These are phyloP conservation scores for Xylaria sp. DNA, from an alignment of 2,329 filamentous ascomycete species.

Conservation along the genomic window DNA sequence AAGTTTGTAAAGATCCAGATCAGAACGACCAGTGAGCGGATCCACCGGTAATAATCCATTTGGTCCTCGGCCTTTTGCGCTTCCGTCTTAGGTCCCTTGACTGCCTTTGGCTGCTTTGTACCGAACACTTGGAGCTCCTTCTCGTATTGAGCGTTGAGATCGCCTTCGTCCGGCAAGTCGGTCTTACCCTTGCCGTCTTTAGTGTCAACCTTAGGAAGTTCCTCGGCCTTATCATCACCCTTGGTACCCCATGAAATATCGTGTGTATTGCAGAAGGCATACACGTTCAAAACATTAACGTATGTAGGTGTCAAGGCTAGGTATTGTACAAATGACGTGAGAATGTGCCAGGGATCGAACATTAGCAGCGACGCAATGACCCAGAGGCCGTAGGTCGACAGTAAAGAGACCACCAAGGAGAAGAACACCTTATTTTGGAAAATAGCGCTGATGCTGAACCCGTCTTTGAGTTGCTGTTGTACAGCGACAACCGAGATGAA, in stretches of 20 bases:
- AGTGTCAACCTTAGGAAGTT: slow-evolving; percentile 86
- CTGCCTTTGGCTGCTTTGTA: slow-evolving; percentile 78
- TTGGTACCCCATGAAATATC: slow-evolving; percentile 99
- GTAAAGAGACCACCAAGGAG: slow-evolving; percentile 90
- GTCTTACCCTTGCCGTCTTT: slow-evolving; percentile 93
- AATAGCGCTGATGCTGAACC: slow-evolving; percentile 76
- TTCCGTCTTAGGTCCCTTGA: slow-evolving; percentile 66
- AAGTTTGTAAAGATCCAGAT: slow-evolving; percentile 98
- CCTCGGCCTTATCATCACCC: slow-evolving; percentile 94
- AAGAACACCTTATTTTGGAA: slow-evolving; percentile 92
- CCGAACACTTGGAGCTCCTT: slow-evolving; percentile 80
- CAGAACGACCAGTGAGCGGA: slow-evolving; percentile 89
- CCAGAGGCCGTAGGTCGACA: slow-evolving; percentile 94
- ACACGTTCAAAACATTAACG: slow-evolving; percentile 98
- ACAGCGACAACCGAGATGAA: slow-evolving; percentile 94
- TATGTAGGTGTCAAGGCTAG: slow-evolving; percentile 94
- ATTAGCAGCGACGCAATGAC: slow-evolving; percentile 91
- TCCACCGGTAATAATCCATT: slow-evolving; percentile 98
- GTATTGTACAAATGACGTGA: slow-evolving; percentile 95
- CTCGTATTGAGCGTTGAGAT: slow-evolving; percentile 95
- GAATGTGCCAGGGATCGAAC: slow-evolving; percentile 99
- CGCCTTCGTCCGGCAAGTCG: slow-evolving; percentile 92
- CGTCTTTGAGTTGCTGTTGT: slow-evolving; percentile 72
- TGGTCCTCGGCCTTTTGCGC: slow-evolving; percentile 79
- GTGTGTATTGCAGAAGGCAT: slow-evolving; percentile 98